Conservation (phyloP, 208 protist genomes). For the Trypanosoma lewisi region DNA sequence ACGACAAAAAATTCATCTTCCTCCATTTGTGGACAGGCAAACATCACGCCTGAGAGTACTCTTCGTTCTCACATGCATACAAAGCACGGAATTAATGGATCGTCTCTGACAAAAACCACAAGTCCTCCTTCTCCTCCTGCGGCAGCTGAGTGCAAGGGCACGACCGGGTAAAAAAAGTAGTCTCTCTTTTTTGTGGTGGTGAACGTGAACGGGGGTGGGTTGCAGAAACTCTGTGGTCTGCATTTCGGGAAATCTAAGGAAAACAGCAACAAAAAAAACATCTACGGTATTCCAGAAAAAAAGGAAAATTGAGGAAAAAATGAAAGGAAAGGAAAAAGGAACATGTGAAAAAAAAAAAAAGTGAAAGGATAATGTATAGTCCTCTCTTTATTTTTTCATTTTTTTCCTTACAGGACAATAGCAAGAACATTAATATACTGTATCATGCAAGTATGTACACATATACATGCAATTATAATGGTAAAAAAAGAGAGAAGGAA, state of each 20-base stretch:
- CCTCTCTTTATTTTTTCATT: no score
- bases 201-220: not conserved
- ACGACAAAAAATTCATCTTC: not conserved
- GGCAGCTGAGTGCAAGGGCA: not conserved
- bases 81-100: conserved; percentile 12
- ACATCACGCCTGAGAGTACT: conserved; percentile 22
- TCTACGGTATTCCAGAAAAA: not conserved
- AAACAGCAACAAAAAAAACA: not conserved
- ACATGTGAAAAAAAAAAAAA: conserved; percentile 10
- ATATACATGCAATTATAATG: not conserved
- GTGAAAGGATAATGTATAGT: no score
- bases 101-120: not conserved
- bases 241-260: not conserved
- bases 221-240: not conserved
- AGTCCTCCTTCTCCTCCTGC: not conserved
- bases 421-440: conserved; percentile 7
- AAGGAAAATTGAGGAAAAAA: not conserved
- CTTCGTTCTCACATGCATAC: conserved; percentile 23
- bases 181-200: not conserved
- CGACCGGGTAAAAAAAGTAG: not conserved
- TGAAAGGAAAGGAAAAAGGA: conserved; percentile 6
- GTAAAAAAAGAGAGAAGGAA: conserved; percentile 4
- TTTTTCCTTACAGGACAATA: no score
- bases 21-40: conserved; percentile 13
- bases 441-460: not conserved